Base-by-base conservation (phyloP, 345 rosid genomes). In the Aegle marmelos region DNA sequence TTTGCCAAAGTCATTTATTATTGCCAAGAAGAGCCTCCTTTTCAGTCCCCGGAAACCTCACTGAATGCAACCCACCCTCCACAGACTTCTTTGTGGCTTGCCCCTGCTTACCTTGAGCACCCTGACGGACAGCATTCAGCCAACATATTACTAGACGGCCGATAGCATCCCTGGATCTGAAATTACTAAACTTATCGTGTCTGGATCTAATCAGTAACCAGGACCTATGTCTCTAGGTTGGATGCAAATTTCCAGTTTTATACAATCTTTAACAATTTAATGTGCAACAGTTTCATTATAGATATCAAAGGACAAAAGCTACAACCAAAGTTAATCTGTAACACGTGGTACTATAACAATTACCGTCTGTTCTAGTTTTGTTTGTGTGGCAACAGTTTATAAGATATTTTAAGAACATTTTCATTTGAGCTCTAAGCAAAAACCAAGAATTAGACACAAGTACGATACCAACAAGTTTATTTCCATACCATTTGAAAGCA, bases 31-130 rank as follows among this genome's bases (percentile, higher is more conserved):
- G 11, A n/a, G 33, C 33, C 10, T 64, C 71, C 71, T 30, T 62
- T 74, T 39, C 59, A 37, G 48, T 63, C 73, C 71, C 50, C 22
- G 57, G 70, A 64, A 27, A 74, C 33, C 62, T 63, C 22, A 57
- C 37, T 28, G 74, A 48, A 56, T 41, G 75, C 19, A 25, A 73
- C 31, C 58, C 70, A 5, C 70, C 62, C 13, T 75, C 77, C 19
- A 19, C 22, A 2, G 70, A 57, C 57, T 57, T 82, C 78, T 50
- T 70, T 73, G 79, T 45, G 10, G 59, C 22, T 75, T 82, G 68
- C 54, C 87, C 84, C 76, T 79, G 84, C 76, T 65, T 84, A 74
- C 79, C 77, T 74, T 86, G 86, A 81, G 33, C 48, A 14, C 81
- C 88, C 91, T 83, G 78, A 76, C 27, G 48, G 27, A 27, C 19